Evolutionary conservation across 331 rosid genomes (phyloP).

Genomic region (Pyrus hybrid): DNA sequence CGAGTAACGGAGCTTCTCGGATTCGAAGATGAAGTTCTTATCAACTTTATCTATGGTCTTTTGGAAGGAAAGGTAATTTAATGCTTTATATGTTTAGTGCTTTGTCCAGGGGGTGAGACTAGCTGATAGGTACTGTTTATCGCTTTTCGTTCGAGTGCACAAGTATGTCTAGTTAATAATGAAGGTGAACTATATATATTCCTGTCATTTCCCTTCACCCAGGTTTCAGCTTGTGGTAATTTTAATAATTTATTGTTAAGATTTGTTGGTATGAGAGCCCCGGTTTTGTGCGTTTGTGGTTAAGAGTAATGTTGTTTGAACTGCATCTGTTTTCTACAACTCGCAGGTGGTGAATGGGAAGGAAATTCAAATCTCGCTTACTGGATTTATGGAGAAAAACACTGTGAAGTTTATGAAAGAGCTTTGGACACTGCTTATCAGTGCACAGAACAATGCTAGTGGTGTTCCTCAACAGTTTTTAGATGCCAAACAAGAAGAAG

Average conservation of each 20-base stretch:
- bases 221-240: not conserved
- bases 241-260: not conserved
- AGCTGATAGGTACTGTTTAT: not conserved
- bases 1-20: slow-evolving; percentile 94
- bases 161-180: not conserved
- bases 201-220: not conserved
- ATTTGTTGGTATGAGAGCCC: not conserved
- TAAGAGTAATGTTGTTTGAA: not conserved
- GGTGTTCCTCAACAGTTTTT: slow-evolving; percentile 98
- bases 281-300: not conserved
- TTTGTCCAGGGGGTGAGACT: not conserved
- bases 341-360: slow-evolving; percentile 86
- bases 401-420: slow-evolving; percentile 98
- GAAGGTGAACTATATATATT: not conserved
- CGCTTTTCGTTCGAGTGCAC: not conserved
- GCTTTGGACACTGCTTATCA: slow-evolving; percentile 88
- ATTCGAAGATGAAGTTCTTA: slow-evolving; percentile 98
- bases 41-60: slow-evolving; percentile 89
- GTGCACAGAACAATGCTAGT: slow-evolving; percentile 86
- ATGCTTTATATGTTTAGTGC: not conserved
- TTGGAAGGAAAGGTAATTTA: slow-evolving; percentile 77
- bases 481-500: slow-evolving; percentile 95
- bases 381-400: slow-evolving; percentile 97
- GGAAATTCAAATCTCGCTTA: slow-evolving; percentile 84
- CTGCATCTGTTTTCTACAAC: not conserved